A percentile compares a stretch with the other conserved stretches of the same genome.
phyloP scores from a whole-genome alignment of 768 basidiomycete species.

The Calocera viscosa region DNA sequence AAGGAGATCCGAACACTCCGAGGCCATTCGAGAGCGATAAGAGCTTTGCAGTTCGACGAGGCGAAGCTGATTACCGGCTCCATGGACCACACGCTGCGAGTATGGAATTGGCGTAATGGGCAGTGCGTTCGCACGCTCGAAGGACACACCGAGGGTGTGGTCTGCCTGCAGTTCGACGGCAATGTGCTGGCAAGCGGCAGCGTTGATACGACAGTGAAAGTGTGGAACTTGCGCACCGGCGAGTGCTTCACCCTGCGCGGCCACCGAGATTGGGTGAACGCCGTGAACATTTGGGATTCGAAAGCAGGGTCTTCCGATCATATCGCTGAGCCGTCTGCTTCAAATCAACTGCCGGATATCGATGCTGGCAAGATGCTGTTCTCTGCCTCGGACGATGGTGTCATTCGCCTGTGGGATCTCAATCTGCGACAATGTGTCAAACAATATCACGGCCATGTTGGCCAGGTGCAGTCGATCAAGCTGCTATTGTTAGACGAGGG shows the following conservation, averaged over 20 bases:
- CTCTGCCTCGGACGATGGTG: conserved; percentile 89
- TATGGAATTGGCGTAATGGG: conserved; percentile 93
- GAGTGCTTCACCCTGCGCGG: conserved; percentile 87
- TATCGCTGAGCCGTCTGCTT: conserved; percentile 22
- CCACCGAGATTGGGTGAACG: conserved; percentile 92
- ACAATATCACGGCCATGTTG: conserved; percentile 78
- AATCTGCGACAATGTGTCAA: conserved; percentile 64
- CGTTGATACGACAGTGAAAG: conserved; percentile 87
- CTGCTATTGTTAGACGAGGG: conserved; percentile 57
- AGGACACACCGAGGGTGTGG: conserved; percentile 83
- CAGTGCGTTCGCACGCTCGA: conserved; percentile 75
- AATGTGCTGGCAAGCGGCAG: conserved; percentile 87
- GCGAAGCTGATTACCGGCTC: conserved; percentile 89
- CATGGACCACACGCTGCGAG: conserved; percentile 89
- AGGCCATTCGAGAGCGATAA: conserved; percentile 85
- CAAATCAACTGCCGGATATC: conserved; percentile 36
- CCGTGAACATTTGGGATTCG: conserved; percentile 85
- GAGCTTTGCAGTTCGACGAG: conserved; percentile 90
- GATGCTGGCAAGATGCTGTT: conserved; percentile 89
- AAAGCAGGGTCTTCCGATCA: conserved; percentile 19
- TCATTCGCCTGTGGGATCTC: conserved; percentile 91
- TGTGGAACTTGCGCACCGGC: conserved; percentile 86
- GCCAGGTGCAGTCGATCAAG: conserved; percentile 85
- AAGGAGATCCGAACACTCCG: conserved; percentile 66
- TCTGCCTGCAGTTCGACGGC: conserved; percentile 81